phyloP scores from a whole-genome alignment of 2,329 filamentous ascomycete genomes.

The Aurifilum marmelostoma region DNA sequence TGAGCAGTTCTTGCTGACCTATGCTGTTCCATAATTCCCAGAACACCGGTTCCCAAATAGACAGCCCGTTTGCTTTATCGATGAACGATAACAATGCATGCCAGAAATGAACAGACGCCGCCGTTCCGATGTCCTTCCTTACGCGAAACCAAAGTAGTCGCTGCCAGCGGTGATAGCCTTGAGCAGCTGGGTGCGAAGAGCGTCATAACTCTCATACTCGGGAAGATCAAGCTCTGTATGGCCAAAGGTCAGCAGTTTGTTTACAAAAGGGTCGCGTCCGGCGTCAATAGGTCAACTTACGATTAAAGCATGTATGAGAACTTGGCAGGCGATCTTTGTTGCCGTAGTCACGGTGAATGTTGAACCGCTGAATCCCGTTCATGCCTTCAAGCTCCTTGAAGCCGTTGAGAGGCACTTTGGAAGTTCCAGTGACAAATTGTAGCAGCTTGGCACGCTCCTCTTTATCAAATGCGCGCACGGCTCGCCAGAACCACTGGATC shows the following conservation, averaged over 20 bases:
- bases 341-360: constrained; percentile 97
- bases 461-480: constrained; percentile 95
- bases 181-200: constrained; percentile 81
- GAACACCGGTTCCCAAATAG: constrained; percentile 26
- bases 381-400: constrained; percentile 99
- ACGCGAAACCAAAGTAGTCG: constrained; percentile 97
- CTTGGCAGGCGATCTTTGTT: constrained; percentile 94
- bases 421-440: constrained; percentile 97
- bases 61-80: constrained; percentile 17
- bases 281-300: constrained; percentile 61
- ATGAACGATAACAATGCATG: constrained; percentile 12
- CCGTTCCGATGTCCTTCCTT: constrained; percentile 39
- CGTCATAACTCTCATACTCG: constrained; percentile 96
- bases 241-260: constrained; percentile 15
- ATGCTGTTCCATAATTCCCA: constrained; percentile 24
- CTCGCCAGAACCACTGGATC: constrained; percentile 99
- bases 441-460: constrained; percentile 96
- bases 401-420: constrained; percentile 96
- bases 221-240: constrained; percentile 88
- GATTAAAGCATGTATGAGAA: constrained; percentile 99
- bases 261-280: background rate
- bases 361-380: constrained; percentile 98
- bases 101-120: constrained; percentile 9
- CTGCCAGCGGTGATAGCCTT: constrained; percentile 98
- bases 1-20: constrained; percentile 22